Percentiles rank a stretch among this genome's conserved stretches.
phyloP scores from a whole-genome alignment of 1,284 basidiomycete genomes.

The Cronartium quercuum region DNA sequence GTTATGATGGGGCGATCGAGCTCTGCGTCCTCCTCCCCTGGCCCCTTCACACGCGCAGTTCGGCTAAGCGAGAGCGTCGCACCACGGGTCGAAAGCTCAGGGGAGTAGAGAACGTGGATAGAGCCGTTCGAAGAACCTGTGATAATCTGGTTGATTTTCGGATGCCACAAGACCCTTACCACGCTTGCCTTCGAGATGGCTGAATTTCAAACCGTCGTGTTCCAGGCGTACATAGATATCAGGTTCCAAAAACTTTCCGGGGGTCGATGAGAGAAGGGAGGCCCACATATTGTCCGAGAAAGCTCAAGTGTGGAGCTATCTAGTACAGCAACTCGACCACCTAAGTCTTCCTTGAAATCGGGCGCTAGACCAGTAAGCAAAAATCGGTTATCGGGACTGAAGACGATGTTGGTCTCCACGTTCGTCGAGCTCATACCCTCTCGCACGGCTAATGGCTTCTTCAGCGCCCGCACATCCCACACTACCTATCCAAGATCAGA shows the following conservation, averaged over 20 bases:
- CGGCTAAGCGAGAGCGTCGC: slow-evolving; percentile 72
- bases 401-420: slow-evolving; percentile 82
- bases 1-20: slow-evolving; percentile 69
- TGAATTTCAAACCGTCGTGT: not conserved
- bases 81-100: slow-evolving; percentile 75
- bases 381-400: slow-evolving; percentile 82
- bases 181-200: slow-evolving; percentile 59
- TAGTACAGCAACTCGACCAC: slow-evolving; percentile 23
- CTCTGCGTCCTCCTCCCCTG: slow-evolving; percentile 55
- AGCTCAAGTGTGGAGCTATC: slow-evolving; percentile 22
- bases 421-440: slow-evolving; percentile 68
- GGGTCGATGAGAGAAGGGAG: not conserved
- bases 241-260: not conserved
- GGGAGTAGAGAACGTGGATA: slow-evolving; percentile 83
- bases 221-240: not conserved
- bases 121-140: slow-evolving; percentile 78
- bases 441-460: slow-evolving; percentile 67
- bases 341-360: slow-evolving; percentile 6
- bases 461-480: slow-evolving; percentile 86
- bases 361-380: slow-evolving; percentile 68
- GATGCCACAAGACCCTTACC: slow-evolving; percentile 83
- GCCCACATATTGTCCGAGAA: slow-evolving; percentile 25
- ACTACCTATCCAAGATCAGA: slow-evolving; percentile 55
- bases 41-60: slow-evolving; percentile 51
- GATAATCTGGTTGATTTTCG: slow-evolving; percentile 95